A percentile compares a stretch with the other conserved stretches of the same genome.
phyloP scores from a whole-genome alignment of 495 filamentous ascomycete species.

The Amphirosellinia nigrospora region DNA sequence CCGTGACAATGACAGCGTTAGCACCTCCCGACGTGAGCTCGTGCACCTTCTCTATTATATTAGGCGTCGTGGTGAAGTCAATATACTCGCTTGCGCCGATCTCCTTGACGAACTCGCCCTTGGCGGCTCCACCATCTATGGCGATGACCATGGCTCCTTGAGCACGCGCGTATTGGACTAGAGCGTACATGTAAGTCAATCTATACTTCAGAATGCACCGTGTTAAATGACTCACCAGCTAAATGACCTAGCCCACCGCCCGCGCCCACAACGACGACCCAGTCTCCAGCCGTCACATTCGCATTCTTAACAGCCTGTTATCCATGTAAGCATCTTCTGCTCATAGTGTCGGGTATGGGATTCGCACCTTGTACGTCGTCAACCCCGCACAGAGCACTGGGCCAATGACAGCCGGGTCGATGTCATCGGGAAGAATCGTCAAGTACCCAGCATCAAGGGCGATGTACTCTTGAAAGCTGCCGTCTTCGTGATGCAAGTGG shows the following conservation, averaged over 20 bases:
- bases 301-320: conserved; percentile 48
- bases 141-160: conserved; percentile 55
- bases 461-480: conserved; percentile 56
- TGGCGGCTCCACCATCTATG: conserved; percentile 52
- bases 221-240: conserved; percentile 40
- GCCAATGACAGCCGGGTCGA: conserved; percentile 51
- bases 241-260: conserved; percentile 58
- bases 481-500: conserved; percentile 58
- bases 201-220: neutral
- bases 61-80: conserved; percentile 47
- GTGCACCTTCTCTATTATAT: conserved; percentile 46
- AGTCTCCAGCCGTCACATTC: conserved; percentile 48
- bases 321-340: neutral
- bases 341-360: neutral
- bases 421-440: conserved; percentile 53
- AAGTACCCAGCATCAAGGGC: conserved; percentile 54
- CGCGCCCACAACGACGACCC: conserved; percentile 57
- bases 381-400: conserved; percentile 55
- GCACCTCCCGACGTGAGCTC: conserved; percentile 51
- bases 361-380: conserved; percentile 38
- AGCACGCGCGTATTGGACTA: conserved; percentile 57
- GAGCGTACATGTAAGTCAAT: neutral
- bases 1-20: conserved; percentile 46
- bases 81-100: conserved; percentile 54
- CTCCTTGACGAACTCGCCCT: conserved; percentile 48